Percentiles rank a stretch among this genome's conserved stretches.
These are phyloP conservation scores for Meyerozyma carpophila DNA, from an alignment of 1,139 yeast genomes.

Conservation along the genomic window DNA sequence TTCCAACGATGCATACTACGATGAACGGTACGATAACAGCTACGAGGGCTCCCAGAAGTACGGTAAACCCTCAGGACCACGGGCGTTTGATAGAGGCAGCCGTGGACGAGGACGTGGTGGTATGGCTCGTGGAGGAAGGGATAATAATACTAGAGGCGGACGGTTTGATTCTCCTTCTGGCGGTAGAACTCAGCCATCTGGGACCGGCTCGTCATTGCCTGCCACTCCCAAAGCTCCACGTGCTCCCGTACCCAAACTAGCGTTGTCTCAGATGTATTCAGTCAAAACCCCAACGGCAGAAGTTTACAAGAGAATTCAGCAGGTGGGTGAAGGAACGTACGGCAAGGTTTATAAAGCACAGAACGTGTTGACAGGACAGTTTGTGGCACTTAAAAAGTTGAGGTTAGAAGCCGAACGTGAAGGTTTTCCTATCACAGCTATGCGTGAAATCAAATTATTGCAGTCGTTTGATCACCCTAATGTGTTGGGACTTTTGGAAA, in stretches of 20 bases:
- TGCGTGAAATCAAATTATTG: slow-evolving; percentile 81
- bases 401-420: slow-evolving; percentile 85
- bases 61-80: neutral
- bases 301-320: slow-evolving; percentile 35
- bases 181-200: slow-evolving; percentile 4
- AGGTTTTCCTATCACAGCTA: slow-evolving; percentile 94
- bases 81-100: slow-evolving; percentile 1
- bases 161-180: slow-evolving; percentile 3
- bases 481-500: slow-evolving; percentile 76
- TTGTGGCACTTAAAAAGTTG: slow-evolving; percentile 79
- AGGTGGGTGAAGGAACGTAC: slow-evolving; percentile 49
- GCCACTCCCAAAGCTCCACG: neutral
- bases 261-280: slow-evolving; percentile 29
- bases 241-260: slow-evolving; percentile 8
- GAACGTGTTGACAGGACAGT: slow-evolving; percentile 59
- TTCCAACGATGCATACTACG: neutral
- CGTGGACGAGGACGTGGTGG: slow-evolving; percentile 2
- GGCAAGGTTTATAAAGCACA: slow-evolving; percentile 53
- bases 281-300: slow-evolving; percentile 23
- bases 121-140: slow-evolving; percentile 3
- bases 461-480: slow-evolving; percentile 85
- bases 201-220: slow-evolving; percentile 5
- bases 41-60: neutral
- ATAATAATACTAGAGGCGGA: slow-evolving; percentile 1
- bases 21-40: neutral